Evolutionary conservation across 768 basidiomycete genomes (phyloP), one percentile per base, ranked within the genome.

Genomic region (Podaxis carcinomalis): DNA sequence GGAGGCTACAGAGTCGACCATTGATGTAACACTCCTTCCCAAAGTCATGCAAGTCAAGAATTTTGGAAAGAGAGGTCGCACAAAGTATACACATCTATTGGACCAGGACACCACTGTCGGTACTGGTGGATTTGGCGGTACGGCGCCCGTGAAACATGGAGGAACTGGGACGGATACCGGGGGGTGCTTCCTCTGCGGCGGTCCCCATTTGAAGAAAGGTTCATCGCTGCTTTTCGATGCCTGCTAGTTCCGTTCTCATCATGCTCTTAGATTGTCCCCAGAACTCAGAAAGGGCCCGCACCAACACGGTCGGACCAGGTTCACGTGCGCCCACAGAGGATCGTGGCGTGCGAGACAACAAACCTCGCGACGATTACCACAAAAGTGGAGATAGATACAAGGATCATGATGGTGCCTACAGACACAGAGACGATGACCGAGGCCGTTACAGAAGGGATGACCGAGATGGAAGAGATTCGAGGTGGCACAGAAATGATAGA

Each of bases 41-140:
- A 85, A 92, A 75, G 90, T 97, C 60, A 96, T 98, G 95, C 97
- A 98, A 75, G 93, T 95, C 68, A 88, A 87, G 73, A 88, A 98
- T 76, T 98, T 95, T 69, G 93, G 93, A 50, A 95, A 94, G 74
- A 87, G 92, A 62, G 86, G 92, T 70, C 87, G 90, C 50, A 94
- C 93, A 32, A 95, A 99, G 77, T 98, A 98, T 68, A 98, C 97
- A 14, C 96, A 99, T 75, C 74, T 99, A 64, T 75, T 93, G 39
- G 95, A 95, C 68, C 92, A 98, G 78, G 96, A 98, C 71, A 98
- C 96, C 0, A 93, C 92, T 4, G 75, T 64, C 23, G 62, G 71
- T 11, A 76, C 69, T 51, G 88, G 85, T 32, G 88, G 89, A 0
- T 88, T 90, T 73, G 89, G 89, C 28, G 88, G 85, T 5, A 68